Evolutionary conservation across 768 basidiomycete genomes (phyloP), one percentile per base, ranked within the genome.

Genomic region (Phylloporus sp.): DNA sequence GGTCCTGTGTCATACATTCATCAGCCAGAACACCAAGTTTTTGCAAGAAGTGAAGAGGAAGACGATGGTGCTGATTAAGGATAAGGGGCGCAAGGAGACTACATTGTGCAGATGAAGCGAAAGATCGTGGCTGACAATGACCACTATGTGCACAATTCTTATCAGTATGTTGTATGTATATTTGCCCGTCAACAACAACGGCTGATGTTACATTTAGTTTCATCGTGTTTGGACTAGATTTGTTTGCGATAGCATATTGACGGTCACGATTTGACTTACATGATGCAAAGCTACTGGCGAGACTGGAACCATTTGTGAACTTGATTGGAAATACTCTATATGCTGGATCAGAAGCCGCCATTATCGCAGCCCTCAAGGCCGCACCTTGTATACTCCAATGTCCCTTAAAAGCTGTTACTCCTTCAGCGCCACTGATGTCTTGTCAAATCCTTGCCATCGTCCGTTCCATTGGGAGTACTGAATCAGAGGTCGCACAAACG

Each of bases 301-400:
- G 93, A 27, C 73, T 99, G 22, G 92, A 94, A 53, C 80, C 92
- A 0, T 88, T 97, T 74, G 85, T 95, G 13, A 74, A 81, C 28
- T 81, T 86, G 13, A 86, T 98, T 50, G 95, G 95, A 28, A 94
- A 97, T 64, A 87, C 91, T 0, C 80, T 99, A 1, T 97, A 97
- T 67, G 88, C 95, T 2, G 84, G 78, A 28, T 84, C 84, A 43
- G 79, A 85, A 8, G 74, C 83, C 6, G 90, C 98, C 6, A 73
- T 95, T 15, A 70, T 79, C 9, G 78, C 87, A 0, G 89, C 86
- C 13, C 73, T 98, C 54, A 90, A 87, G 59, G 86, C 88, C 3
- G 82, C 86, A 0, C 85, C 92, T 0, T 82, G 83, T 6, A 84
- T 98, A 49, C 76, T 86, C n/a, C 88, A 84, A 58, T 95, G 91